A percentile compares a stretch with the other conserved stretches of the same genome.
Conservation (phyloP, 2,329 filamentous ascomycete species). For the Iodosphaeria phyllophila region DNA sequence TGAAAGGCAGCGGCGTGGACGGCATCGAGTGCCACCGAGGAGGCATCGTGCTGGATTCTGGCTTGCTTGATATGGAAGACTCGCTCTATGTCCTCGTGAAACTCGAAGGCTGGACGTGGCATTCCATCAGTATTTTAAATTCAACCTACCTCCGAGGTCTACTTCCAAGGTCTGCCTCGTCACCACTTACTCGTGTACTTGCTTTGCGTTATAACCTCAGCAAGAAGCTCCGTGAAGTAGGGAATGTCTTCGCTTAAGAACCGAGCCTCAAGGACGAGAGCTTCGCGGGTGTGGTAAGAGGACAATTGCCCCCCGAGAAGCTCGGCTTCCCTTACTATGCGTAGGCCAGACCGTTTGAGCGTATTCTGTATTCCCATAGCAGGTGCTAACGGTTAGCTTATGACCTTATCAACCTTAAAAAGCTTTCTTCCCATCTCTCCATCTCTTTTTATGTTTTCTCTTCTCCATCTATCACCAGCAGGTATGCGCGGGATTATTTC, state of each 20-base stretch:
- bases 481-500: slow-evolving; percentile 1
- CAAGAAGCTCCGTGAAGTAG: slow-evolving; percentile 91
- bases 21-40: slow-evolving; percentile 61
- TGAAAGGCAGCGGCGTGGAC: slow-evolving; percentile 43
- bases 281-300: slow-evolving; percentile 82
- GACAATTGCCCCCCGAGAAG: slow-evolving; percentile 81
- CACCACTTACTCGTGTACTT: slow-evolving; percentile 63
- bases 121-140: slow-evolving; percentile 5
- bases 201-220: slow-evolving; percentile 75
- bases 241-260: slow-evolving; percentile 92
- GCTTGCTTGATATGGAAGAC: slow-evolving; percentile 64
- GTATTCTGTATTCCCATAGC: slow-evolving; percentile 65
- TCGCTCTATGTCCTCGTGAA: slow-evolving; percentile 70
- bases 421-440: too few relatives aligned
- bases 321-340: slow-evolving; percentile 88
- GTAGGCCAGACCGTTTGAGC: slow-evolving; percentile 68
- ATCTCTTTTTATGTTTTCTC: too few relatives aligned
- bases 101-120: slow-evolving; percentile 60
- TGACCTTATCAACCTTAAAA: slow-evolving; percentile 3
- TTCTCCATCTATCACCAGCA: too few relatives aligned
- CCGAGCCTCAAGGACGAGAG: slow-evolving; percentile 78
- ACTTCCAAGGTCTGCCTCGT: slow-evolving; percentile 4
- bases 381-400: slow-evolving; percentile 28
- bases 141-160: slow-evolving; percentile 3
- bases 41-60: slow-evolving; percentile 41